Percentiles rank a stretch among this genome's conserved stretches.
Evolutionary conservation across 2,329 filamentous ascomycete genomes (phyloP).

Genomic region (Dactylellina parvicollis): DNA sequence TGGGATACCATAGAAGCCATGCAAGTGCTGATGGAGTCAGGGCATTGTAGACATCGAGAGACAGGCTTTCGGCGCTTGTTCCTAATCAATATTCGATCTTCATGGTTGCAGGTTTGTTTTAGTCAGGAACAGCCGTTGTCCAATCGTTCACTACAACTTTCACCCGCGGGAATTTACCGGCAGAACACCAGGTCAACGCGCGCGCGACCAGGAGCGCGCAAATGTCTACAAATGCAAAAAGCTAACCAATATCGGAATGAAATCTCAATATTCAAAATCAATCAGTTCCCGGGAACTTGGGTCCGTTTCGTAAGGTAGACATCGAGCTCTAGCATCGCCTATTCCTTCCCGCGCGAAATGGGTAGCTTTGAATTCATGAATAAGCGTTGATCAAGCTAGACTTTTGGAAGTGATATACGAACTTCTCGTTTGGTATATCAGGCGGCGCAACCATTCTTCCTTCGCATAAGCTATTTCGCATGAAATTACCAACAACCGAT

Average conservation of each 20-base stretch:
- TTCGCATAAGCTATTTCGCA: background rate
- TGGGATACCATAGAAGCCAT: constrained; percentile 16
- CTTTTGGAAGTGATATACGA: constrained; percentile 26
- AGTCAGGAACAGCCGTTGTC: constrained; percentile 25
- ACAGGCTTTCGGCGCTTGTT: constrained; percentile 20
- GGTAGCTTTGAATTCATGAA: constrained; percentile 49
- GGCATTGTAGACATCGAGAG: constrained; percentile 3
- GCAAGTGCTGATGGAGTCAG: background rate
- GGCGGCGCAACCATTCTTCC: background rate
- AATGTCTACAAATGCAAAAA: background rate
- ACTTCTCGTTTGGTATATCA: constrained; percentile 22
- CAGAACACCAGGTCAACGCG: constrained; percentile 2
- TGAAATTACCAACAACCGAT: too few relatives aligned
- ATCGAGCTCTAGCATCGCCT: background rate
- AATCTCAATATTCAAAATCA: background rate
- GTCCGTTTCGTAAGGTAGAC: background rate
- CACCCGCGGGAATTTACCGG: constrained; percentile 26
- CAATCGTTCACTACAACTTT: constrained; percentile 14
- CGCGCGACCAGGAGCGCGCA: background rate
- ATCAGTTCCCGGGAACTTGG: background rate
- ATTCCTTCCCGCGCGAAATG: constrained; percentile 3
- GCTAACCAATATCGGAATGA: background rate
- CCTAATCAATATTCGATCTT: constrained; percentile 18
- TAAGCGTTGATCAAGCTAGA: constrained; percentile 50
- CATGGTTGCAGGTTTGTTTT: constrained; percentile 5